Evolutionary conservation across 164 flowering plant species (phyloP).

Genomic region (Tinospora cordifolia): DNA sequence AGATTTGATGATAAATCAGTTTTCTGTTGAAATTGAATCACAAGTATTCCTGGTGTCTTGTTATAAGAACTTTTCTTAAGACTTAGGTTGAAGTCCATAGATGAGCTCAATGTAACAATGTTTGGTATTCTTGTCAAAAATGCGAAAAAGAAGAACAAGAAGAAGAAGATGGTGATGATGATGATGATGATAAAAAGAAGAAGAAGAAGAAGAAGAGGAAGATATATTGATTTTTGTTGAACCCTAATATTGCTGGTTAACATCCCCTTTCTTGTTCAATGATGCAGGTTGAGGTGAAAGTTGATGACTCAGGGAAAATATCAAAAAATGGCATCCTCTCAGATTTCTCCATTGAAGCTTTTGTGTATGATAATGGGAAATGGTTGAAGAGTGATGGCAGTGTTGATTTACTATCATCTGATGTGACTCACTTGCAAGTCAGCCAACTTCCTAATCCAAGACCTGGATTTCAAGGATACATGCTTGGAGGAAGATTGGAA

Average conservation of each 20-base stretch:
- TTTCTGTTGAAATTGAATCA: not conserved
- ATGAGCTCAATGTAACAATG: too few species aligned
- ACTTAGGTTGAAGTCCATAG: not conserved
- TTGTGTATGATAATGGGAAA: constrained; percentile 52
- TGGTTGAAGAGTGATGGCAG: constrained; percentile 35
- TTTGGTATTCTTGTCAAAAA: too few species aligned
- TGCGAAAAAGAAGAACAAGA: too few species aligned
- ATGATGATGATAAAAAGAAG: too few species aligned
- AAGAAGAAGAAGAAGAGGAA: too few species aligned
- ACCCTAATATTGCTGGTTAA: not conserved
- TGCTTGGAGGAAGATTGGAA: constrained; percentile 57
- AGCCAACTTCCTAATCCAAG: constrained; percentile 20
- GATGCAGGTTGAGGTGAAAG: constrained; percentile 78
- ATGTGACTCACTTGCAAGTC: constrained; percentile 41
- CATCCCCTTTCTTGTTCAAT: not conserved
- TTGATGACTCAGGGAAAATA: constrained; percentile 39
- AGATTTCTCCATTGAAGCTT: constrained; percentile 62
- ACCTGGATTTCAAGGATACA: constrained; percentile 62
- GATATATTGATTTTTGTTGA: not conserved
- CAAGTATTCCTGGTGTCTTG: not conserved
- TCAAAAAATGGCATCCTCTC: constrained; percentile 31
- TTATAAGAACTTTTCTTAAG: not conserved
- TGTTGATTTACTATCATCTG: constrained; percentile 39
- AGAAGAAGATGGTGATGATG: too few species aligned
- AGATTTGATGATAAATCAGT: not conserved